Conservation (phyloP, 2,329 filamentous ascomycete genomes). For the Sclerotinia borealis region DNA sequence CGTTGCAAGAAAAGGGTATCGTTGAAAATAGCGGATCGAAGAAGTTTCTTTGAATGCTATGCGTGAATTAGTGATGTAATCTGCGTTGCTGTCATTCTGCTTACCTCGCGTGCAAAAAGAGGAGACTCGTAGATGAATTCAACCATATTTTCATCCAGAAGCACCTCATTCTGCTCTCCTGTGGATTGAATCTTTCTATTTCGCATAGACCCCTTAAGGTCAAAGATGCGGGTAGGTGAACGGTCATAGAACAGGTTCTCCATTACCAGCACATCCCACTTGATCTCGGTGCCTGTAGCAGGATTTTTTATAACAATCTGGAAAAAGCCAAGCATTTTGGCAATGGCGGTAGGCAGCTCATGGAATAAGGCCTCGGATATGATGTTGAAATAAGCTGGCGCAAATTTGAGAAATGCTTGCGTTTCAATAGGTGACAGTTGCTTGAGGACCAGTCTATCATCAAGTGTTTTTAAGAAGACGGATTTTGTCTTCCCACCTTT, state of each 20-base stretch:
- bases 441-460: slow-evolving; percentile 78
- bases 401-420: slow-evolving; percentile 88
- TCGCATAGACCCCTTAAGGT: slow-evolving; percentile 96
- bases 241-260: slow-evolving; percentile 98
- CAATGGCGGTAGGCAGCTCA: slow-evolving; percentile 90
- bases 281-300: slow-evolving; percentile 83
- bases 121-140: slow-evolving; percentile 98
- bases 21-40: slow-evolving; percentile 91
- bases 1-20: slow-evolving; percentile 91
- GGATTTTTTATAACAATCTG: slow-evolving; percentile 97
- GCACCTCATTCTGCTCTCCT: slow-evolving; percentile 90
- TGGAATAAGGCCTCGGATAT: slow-evolving; percentile 97
- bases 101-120: slow-evolving; percentile 75
- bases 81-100: background rate
- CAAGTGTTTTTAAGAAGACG: slow-evolving; percentile 91
- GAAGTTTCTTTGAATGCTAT: slow-evolving; percentile 81
- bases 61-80: background rate
- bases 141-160: slow-evolving; percentile 97
- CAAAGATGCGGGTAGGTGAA: slow-evolving; percentile 81
- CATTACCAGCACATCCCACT: slow-evolving; percentile 90
- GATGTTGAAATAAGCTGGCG: slow-evolving; percentile 93
- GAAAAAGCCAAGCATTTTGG: slow-evolving; percentile 98
- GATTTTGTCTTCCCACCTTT: slow-evolving; percentile 98
- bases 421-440: slow-evolving; percentile 87
- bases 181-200: slow-evolving; percentile 97